Evolutionary conservation across 2,329 filamentous ascomycete genomes (phyloP).

Genomic region (Sordariomycetes sp.): DNA sequence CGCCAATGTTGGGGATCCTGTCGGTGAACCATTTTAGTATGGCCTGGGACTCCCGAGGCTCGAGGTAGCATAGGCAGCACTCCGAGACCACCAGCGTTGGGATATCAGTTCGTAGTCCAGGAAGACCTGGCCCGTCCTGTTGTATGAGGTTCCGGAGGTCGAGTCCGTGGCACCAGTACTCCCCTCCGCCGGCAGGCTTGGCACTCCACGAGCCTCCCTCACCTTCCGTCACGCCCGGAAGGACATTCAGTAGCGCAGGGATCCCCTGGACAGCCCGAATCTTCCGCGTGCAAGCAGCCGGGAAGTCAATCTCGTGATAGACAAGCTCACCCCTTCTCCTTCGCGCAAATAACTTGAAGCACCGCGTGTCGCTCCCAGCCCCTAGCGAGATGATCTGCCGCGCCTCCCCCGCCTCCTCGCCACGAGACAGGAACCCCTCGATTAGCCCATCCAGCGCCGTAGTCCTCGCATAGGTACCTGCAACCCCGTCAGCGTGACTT

Average conservation of each 20-base stretch:
- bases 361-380: constrained; percentile 85
- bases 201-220: constrained; percentile 25
- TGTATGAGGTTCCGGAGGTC: constrained; percentile 51
- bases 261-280: constrained; percentile 37
- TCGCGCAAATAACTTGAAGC: constrained; percentile 56
- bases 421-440: constrained; percentile 47
- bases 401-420: constrained; percentile 13
- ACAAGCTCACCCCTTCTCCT: constrained; percentile 30
- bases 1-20: constrained; percentile 30
- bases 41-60: constrained; percentile 44
- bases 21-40: constrained; percentile 54
- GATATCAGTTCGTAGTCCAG: constrained; percentile 36
- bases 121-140: constrained; percentile 7
- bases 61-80: constrained; percentile 87
- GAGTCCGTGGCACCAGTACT: constrained; percentile 47
- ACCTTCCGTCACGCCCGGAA: constrained; percentile 18
- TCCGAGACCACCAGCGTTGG: constrained; percentile 87
- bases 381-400: constrained; percentile 86
- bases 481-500: neutral
- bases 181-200: constrained; percentile 21
- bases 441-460: constrained; percentile 71
- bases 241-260: constrained; percentile 22
- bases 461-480: constrained; percentile 88
- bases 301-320: constrained; percentile 92
- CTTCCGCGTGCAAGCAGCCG: constrained; percentile 57